Percentiles rank a stretch among this genome's conserved stretches.
These are phyloP conservation scores for Periconia macrospinosa DNA, from an alignment of 2,329 filamentous ascomycete species.

Conservation along the genomic window DNA sequence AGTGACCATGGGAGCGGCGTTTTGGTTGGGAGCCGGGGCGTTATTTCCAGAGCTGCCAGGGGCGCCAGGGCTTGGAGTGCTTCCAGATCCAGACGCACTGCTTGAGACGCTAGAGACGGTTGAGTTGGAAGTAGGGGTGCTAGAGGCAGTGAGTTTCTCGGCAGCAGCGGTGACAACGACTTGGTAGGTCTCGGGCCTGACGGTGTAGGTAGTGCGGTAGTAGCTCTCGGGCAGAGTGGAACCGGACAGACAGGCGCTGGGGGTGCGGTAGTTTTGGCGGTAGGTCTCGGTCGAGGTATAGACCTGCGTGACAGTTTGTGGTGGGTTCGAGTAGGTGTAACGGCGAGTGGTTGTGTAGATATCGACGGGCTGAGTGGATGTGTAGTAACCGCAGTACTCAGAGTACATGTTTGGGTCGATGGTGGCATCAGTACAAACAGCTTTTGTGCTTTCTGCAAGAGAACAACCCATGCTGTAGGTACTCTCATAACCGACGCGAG, in stretches of 20 bases:
- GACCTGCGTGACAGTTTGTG: slow-evolving; percentile 1
- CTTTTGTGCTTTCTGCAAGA: not conserved
- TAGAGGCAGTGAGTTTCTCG: slow-evolving; percentile 27
- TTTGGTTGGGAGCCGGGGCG: slow-evolving; percentile 2
- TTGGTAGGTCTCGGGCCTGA: slow-evolving; percentile 19
- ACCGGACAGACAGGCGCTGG: slow-evolving; percentile 9
- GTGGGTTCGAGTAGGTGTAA: slow-evolving; percentile 3
- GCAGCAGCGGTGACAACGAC: slow-evolving; percentile 32
- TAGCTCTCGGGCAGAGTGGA: slow-evolving; percentile 10
- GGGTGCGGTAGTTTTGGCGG: not conserved
- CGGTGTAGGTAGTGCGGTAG: slow-evolving; percentile 8
- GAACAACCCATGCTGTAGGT: slow-evolving; percentile 8
- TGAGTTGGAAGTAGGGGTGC: slow-evolving; percentile 18
- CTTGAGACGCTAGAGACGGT: not conserved
- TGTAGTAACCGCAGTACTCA: not conserved
- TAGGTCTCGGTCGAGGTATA: slow-evolving; percentile 5
- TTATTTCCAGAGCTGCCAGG: slow-evolving; percentile 3
- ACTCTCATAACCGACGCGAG: not conserved
- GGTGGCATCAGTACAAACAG: not conserved
- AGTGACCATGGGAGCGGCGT: slow-evolving; percentile 17
- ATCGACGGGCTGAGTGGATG: not conserved
- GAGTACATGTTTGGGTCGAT: not conserved
- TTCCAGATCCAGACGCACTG: not conserved
- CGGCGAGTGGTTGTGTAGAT: slow-evolving; percentile 2
- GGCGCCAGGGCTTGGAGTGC: not conserved